A percentile compares a stretch with the other conserved stretches of the same genome.
Evolutionary conservation across 306 rosid species (phyloP).

Genomic region (Pyrus communis): DNA sequence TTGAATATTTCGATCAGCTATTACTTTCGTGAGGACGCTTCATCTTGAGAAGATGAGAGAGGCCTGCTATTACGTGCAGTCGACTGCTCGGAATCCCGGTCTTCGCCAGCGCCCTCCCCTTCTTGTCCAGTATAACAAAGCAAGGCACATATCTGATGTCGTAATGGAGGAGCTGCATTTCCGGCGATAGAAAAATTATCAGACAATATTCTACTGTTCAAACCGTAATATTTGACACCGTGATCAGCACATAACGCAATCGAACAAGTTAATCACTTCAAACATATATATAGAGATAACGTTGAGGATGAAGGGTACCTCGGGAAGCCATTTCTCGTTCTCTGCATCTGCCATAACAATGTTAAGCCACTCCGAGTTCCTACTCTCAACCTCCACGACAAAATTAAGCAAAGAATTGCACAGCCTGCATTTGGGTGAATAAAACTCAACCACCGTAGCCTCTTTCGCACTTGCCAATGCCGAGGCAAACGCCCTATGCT

Average conservation of each 20-base stretch:
- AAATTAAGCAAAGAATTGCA: constrained; percentile 60
- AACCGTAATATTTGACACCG: background rate
- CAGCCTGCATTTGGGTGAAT: constrained; percentile 78
- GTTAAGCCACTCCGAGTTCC: constrained; percentile 70
- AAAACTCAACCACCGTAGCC: constrained; percentile 74
- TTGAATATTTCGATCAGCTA: background rate
- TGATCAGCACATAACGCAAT: too few species aligned
- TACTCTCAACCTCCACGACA: constrained; percentile 53
- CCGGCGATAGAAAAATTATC: constrained; percentile 5
- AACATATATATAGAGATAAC: background rate
- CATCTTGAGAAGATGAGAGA: constrained; percentile 83
- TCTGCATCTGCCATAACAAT: constrained; percentile 92
- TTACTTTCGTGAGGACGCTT: constrained; percentile 40
- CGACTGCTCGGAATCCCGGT: constrained; percentile 76
- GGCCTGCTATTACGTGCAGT: constrained; percentile 72
- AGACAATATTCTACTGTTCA: background rate
- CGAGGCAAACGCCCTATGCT: constrained; percentile 73
- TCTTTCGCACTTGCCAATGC: constrained; percentile 71
- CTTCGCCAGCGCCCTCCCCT: constrained; percentile 79
- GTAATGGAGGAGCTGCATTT: constrained; percentile 72
- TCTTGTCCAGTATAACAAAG: constrained; percentile 76
- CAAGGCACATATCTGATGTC: constrained; percentile 83
- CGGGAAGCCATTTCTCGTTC: constrained; percentile 81
- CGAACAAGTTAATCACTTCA: too few species aligned
- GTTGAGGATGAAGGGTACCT: constrained; percentile 17